These are phyloP conservation scores for Fusarium udum DNA, from an alignment of 2,329 filamentous ascomycete genomes.

Conservation along the genomic window DNA sequence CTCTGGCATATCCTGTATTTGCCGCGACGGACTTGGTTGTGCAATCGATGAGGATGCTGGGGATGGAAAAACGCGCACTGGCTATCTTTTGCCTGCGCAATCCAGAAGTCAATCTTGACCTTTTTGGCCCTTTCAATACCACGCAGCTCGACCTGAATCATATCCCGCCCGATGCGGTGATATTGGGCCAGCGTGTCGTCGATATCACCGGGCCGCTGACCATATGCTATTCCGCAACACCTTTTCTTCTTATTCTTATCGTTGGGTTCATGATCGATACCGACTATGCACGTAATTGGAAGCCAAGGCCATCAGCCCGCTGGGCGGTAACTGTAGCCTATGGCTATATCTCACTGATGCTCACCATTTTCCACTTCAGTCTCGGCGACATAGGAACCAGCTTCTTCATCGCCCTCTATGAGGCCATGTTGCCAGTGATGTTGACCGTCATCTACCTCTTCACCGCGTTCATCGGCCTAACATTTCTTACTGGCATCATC, in stretches of 20 bases:
- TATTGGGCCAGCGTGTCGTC: not conserved
- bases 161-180: not conserved
- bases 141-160: not conserved
- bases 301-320: not conserved
- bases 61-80: not conserved
- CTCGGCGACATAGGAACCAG: not conserved
- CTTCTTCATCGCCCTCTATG: not conserved
- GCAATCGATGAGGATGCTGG: not conserved
- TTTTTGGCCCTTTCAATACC: not conserved
- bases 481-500: not conserved
- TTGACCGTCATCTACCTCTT: not conserved
- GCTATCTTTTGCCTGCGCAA: slow-evolving; percentile 1
- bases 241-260: not conserved
- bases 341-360: not conserved
- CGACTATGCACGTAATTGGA: not conserved
- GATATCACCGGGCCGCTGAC: not conserved
- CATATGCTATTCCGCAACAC: not conserved
- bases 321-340: not conserved
- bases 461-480: not conserved
- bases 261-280: not conserved
- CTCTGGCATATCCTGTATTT: slow-evolving; percentile 9
- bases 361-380: slow-evolving; percentile 3
- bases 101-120: not conserved
- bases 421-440: not conserved
- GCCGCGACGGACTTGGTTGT: slow-evolving; percentile 4